phyloP scores from a whole-genome alignment of 177 flowering plant species.

The Tripterygium wilfordii region DNA sequence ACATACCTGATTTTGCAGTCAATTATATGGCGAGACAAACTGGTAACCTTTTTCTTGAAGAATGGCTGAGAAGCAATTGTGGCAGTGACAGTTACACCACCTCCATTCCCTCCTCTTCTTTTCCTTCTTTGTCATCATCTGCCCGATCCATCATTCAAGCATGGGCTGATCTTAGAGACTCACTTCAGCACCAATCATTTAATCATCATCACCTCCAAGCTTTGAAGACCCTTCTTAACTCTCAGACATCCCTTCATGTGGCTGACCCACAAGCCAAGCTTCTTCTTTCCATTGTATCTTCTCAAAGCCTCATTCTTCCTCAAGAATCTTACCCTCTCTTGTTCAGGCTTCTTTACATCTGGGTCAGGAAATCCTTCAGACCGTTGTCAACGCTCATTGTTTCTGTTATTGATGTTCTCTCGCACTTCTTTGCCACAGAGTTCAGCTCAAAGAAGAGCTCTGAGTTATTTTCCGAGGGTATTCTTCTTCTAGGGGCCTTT shows the following conservation, averaged over 20 bases:
- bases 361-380: slow-evolving; percentile 68
- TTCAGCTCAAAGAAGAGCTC: slow-evolving; percentile 14
- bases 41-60: slow-evolving; percentile 40
- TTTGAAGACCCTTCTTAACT: slow-evolving; percentile 46
- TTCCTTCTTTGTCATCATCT: slow-evolving; percentile 40
- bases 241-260: slow-evolving; percentile 58
- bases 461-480: slow-evolving; percentile 30
- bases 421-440: slow-evolving; percentile 20
- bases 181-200: slow-evolving; percentile 35
- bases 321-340: slow-evolving; percentile 49
- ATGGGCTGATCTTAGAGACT: slow-evolving; percentile 81
- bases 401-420: slow-evolving; percentile 37
- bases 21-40: slow-evolving; percentile 48
- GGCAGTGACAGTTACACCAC: slow-evolving; percentile 11
- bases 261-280: slow-evolving; percentile 94
- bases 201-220: slow-evolving; percentile 41
- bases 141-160: slow-evolving; percentile 76
- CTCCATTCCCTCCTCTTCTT: slow-evolving; percentile 14
- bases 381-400: slow-evolving; percentile 44
- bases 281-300: slow-evolving; percentile 57
- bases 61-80: slow-evolving; percentile 54
- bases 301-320: slow-evolving; percentile 33
- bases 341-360: slow-evolving; percentile 74
- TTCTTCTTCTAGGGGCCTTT: slow-evolving; percentile 70
- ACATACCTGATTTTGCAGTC: background rate